A percentile compares a stretch with the other conserved stretches of the same genome.
These are phyloP conservation scores for Lepidium aucheri DNA, from an alignment of 345 rosid species.

Conservation along the genomic window DNA sequence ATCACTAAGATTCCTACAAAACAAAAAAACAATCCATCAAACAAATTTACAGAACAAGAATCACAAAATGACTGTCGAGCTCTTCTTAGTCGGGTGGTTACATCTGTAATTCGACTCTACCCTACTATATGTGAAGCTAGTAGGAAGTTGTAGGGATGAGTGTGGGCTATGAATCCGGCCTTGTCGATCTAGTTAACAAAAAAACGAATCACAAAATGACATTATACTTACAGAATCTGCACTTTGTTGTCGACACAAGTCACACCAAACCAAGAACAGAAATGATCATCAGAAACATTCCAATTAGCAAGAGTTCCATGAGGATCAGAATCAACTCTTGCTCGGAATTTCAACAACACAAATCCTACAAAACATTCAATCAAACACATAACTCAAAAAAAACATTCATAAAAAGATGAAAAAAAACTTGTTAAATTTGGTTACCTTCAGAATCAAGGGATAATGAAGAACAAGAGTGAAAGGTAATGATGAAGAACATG, in stretches of 20 bases:
- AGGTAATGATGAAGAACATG: constrained; percentile 37
- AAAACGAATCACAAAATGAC: neutral
- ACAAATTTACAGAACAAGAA: too few relatives aligned
- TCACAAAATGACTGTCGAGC: too few relatives aligned
- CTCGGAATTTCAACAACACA: constrained; percentile 58
- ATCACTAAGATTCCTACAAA: constrained; percentile 53
- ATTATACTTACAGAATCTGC: constrained; percentile 60
- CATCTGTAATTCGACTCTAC: too few relatives aligned
- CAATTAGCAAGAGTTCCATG: constrained; percentile 57
- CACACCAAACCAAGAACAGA: constrained; percentile 76
- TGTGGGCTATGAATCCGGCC: too few relatives aligned
- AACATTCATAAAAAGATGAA: neutral
- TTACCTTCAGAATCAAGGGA: constrained; percentile 61
- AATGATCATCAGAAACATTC: constrained; percentile 37
- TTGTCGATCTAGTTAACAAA: too few relatives aligned
- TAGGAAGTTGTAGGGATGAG: too few relatives aligned
- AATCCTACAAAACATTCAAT: constrained; percentile 43
- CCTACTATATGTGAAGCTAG: too few relatives aligned
- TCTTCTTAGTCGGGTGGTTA: too few relatives aligned
- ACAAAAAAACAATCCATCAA: neutral
- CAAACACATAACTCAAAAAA: constrained; percentile 1
- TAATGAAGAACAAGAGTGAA: constrained; percentile 38
- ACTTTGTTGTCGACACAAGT: constrained; percentile 63
- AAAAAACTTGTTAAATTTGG: neutral
- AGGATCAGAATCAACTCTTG: constrained; percentile 59